These are phyloP conservation scores for Blumeria hordei DNA, from an alignment of 2,329 filamentous ascomycete genomes.

Conservation along the genomic window DNA sequence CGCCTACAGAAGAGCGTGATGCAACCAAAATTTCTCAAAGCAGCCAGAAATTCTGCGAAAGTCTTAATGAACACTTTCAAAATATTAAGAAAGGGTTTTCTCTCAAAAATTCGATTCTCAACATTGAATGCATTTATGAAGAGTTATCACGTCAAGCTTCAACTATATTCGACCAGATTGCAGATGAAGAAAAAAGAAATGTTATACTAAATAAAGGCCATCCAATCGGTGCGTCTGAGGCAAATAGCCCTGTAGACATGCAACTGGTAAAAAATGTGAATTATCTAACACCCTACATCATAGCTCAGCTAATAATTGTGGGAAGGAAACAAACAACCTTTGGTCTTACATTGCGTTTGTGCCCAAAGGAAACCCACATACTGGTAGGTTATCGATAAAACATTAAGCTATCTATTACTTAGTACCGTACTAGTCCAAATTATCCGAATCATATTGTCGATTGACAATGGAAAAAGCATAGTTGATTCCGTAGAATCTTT, in stretches of 20 bases:
- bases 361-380: constrained; percentile 6
- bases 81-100: constrained; percentile 10
- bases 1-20: constrained; percentile 24
- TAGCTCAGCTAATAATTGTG: constrained; percentile 4
- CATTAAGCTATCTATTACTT: constrained; percentile 1
- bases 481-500: constrained; percentile 6
- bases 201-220: constrained; percentile 37
- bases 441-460: constrained; percentile 8
- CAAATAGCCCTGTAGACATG: constrained; percentile 10
- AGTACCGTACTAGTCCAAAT: constrained; percentile 10
- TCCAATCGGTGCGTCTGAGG: constrained; percentile 6
- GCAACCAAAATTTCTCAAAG: constrained; percentile 18
- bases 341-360: constrained; percentile 9
- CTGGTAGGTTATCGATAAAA: constrained; percentile 7
- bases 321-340: constrained; percentile 4
- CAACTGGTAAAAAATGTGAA: constrained; percentile 9
- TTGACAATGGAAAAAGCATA: constrained; percentile 14
- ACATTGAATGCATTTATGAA: constrained; percentile 37
- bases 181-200: constrained; percentile 42
- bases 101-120: constrained; percentile 28
- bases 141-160: constrained; percentile 32
- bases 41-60: constrained; percentile 20
- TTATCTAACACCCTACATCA: not conserved
- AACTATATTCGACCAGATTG: constrained; percentile 40
- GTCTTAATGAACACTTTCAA: constrained; percentile 17